Conservation (phyloP, 2,329 filamentous ascomycete genomes). For the Macrophomina tecta region DNA sequence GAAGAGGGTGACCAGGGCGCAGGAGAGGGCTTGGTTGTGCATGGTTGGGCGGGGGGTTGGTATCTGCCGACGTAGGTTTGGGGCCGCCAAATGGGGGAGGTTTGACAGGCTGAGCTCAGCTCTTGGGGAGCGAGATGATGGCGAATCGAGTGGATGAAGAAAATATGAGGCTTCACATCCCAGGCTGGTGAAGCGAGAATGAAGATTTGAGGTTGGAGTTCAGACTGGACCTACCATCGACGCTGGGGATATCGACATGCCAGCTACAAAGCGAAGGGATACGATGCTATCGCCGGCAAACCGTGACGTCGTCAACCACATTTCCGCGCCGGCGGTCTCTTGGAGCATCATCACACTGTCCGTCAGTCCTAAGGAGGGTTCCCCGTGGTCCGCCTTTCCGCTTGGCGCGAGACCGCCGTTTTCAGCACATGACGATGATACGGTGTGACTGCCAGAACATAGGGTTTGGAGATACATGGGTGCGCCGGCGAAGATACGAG, state of each 20-base stretch:
- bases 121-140: no score
- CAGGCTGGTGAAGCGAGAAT: no score
- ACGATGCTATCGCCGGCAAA: background rate
- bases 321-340: background rate
- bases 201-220: no score
- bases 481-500: background rate
- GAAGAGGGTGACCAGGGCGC: no score
- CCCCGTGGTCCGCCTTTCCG: background rate
- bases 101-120: no score
- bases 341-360: background rate
- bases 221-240: background rate
- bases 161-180: no score
- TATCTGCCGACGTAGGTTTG: no score
- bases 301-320: background rate
- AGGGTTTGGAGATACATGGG: constrained; percentile 13
- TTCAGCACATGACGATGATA: background rate
- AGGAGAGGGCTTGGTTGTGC: no score
- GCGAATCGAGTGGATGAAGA: no score
- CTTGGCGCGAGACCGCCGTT: background rate
- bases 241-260: background rate
- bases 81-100: no score
- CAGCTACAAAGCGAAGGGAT: constrained; percentile 2
- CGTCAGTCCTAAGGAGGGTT: background rate
- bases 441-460: background rate
- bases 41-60: no score